phyloP scores from a whole-genome alignment of 129 eudicot genomes.

The Kitagawia praeruptora region DNA sequence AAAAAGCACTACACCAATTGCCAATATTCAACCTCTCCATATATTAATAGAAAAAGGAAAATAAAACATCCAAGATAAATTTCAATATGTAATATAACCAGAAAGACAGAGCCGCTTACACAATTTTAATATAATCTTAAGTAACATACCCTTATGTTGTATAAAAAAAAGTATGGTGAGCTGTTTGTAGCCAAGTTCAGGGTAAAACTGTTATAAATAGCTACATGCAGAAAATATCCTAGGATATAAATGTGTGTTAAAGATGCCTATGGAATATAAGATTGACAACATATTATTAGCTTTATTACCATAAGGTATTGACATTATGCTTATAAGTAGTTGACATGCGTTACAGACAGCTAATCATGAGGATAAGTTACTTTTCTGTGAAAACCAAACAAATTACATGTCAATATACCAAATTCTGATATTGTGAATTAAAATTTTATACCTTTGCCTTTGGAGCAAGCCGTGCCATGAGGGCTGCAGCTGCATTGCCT shows the following conservation, averaged over 20 bases:
- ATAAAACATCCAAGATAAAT: not conserved
- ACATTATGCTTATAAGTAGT: not conserved
- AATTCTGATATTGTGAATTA: not conserved
- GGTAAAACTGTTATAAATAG: not conserved
- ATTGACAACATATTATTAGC: not conserved
- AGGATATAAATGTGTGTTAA: not conserved
- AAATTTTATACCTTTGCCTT: conserved; percentile 72
- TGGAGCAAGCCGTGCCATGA: conserved; percentile 98
- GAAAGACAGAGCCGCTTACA: not conserved
- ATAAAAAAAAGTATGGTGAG: not conserved
- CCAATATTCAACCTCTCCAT: not conserved
- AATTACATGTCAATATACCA: not conserved
- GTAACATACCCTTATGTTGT: not conserved
- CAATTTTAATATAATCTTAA: not conserved
- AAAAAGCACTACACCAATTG: not conserved
- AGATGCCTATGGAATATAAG: not conserved
- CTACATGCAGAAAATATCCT: not conserved
- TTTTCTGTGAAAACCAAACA: not conserved
- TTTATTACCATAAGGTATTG: not conserved
- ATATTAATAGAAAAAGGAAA: not conserved
- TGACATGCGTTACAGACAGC: not conserved
- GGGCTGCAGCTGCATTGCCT: conserved; percentile 99
- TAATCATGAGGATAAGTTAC: not conserved
- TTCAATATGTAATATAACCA: not conserved
- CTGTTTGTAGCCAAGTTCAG: not conserved